These are phyloP conservation scores for Pistacia atlantica DNA, from an alignment of 345 rosid genomes.

Conservation along the genomic window DNA sequence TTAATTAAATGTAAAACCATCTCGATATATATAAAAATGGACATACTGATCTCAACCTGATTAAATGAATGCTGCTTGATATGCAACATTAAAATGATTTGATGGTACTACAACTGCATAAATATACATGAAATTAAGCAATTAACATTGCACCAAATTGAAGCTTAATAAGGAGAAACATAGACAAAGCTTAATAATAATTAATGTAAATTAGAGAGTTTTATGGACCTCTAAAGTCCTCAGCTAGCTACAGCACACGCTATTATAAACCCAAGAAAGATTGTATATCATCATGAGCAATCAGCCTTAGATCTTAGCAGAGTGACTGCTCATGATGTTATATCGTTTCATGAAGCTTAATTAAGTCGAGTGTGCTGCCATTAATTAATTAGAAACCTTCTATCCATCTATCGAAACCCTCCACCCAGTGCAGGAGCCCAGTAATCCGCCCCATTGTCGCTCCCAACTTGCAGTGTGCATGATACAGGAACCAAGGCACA, in stretches of 20 bases:
- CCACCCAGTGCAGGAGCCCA: conserved; percentile 84
- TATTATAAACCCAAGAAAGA: conserved; percentile 8
- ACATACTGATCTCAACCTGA: neutral
- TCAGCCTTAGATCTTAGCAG: conserved; percentile 90
- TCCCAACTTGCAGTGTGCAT: conserved; percentile 83
- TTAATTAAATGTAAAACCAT: too few relatives aligned
- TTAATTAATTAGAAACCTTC: neutral
- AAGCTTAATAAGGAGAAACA: too few relatives aligned
- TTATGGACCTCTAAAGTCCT: conserved; percentile 5
- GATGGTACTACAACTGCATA: neutral
- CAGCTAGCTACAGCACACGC: conserved; percentile 9
- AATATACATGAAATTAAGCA: too few relatives aligned
- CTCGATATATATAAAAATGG: neutral
- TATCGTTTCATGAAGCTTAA: conserved; percentile 38
- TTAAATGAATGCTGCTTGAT: conserved; percentile 8
- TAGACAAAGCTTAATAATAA: neutral
- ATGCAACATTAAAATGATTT: conserved; percentile 19
- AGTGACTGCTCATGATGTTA: conserved; percentile 99
- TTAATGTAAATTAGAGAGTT: conserved; percentile 13
- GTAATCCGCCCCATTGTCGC: conserved; percentile 88
- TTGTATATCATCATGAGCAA: conserved; percentile 99
- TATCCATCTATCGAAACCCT: conserved; percentile 47
- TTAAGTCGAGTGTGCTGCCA: conserved; percentile 15
- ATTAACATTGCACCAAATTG: too few relatives aligned
- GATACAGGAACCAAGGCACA: conserved; percentile 96